Evolutionary conservation across 208 protist species (phyloP).

Genomic region (Paratrypanosoma confusum): DNA sequence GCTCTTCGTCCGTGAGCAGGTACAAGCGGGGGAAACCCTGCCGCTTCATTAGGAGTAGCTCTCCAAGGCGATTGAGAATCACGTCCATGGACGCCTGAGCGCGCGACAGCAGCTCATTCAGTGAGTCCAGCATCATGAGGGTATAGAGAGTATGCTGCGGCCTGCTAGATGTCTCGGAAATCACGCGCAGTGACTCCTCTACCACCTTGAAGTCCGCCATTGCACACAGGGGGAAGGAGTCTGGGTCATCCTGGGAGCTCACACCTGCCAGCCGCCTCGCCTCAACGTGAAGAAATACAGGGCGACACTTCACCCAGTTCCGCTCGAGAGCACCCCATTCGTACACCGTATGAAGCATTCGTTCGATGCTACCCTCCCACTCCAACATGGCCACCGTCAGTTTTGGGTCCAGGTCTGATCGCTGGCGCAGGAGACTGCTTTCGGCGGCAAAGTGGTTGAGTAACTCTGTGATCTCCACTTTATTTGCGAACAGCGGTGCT

Average conservation of each 20-base stretch:
- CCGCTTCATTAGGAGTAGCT: slow-evolving; percentile 89
- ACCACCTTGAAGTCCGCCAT: too few species aligned
- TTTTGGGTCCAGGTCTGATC: slow-evolving; percentile 33
- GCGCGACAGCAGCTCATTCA: slow-evolving; percentile 79
- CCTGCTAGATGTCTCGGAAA: too few species aligned
- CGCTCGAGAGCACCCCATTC: slow-evolving; percentile 33
- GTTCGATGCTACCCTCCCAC: slow-evolving; percentile 61
- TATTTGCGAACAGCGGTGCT: too few species aligned
- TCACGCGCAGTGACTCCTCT: too few species aligned
- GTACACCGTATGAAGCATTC: slow-evolving; percentile 32
- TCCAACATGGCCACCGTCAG: slow-evolving; percentile 50
- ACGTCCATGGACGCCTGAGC: slow-evolving; percentile 83
- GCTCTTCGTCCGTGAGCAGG: slow-evolving; percentile 81
- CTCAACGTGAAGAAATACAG: too few species aligned
- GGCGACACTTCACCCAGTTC: too few species aligned
- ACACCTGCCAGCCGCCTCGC: too few species aligned
- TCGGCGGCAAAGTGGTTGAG: slow-evolving; percentile 49
- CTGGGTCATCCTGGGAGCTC: too few species aligned
- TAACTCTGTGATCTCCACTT: too few species aligned
- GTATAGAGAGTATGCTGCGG: slow-evolving; percentile 84
- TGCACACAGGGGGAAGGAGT: too few species aligned
- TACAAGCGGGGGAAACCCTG: slow-evolving; percentile 87
- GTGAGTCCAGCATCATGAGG: slow-evolving; percentile 84
- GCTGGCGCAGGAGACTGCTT: slow-evolving; percentile 34
- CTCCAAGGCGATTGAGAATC: slow-evolving; percentile 75